phyloP scores from a whole-genome alignment of 1,139 yeast genomes.

The Blastobotrys persicus region DNA sequence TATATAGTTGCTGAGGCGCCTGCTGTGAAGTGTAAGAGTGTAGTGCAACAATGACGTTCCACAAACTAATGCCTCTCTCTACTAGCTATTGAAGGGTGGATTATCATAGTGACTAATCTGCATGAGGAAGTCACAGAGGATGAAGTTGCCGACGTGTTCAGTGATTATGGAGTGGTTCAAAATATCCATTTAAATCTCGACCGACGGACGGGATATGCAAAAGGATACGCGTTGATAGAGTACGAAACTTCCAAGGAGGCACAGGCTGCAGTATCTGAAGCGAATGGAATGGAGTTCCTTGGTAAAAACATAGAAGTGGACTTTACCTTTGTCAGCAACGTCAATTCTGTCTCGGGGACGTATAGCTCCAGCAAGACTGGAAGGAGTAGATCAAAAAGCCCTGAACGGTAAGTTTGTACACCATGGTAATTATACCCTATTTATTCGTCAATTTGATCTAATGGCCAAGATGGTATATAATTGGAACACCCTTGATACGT shows the following conservation, averaged over 20 bases:
- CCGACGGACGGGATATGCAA: slow-evolving; percentile 45
- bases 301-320: slow-evolving; percentile 38
- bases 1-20: slow-evolving; percentile 7
- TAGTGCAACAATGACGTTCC: neutral
- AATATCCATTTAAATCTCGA: slow-evolving; percentile 45
- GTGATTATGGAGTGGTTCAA: slow-evolving; percentile 43
- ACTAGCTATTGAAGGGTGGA: slow-evolving; percentile 44
- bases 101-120: slow-evolving; percentile 41
- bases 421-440: neutral
- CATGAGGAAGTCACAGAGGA: slow-evolving; percentile 50
- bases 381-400: slow-evolving; percentile 14
- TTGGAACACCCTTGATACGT: too few relatives aligned
- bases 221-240: slow-evolving; percentile 46
- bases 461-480: too few relatives aligned
- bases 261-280: slow-evolving; percentile 35
- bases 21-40: slow-evolving; percentile 12
- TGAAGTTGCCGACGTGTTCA: slow-evolving; percentile 42
- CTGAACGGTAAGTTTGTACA: slow-evolving; percentile 1
- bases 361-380: slow-evolving; percentile 10
- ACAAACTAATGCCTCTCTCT: neutral
- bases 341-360: neutral
- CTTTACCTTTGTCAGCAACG: slow-evolving; percentile 40
- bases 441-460: slow-evolving; percentile 4
- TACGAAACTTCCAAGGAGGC: slow-evolving; percentile 39
- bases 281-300: slow-evolving; percentile 36